Conservation (phyloP, 2,329 filamentous ascomycete species). For the Calcarisporium arbuscula region DNA sequence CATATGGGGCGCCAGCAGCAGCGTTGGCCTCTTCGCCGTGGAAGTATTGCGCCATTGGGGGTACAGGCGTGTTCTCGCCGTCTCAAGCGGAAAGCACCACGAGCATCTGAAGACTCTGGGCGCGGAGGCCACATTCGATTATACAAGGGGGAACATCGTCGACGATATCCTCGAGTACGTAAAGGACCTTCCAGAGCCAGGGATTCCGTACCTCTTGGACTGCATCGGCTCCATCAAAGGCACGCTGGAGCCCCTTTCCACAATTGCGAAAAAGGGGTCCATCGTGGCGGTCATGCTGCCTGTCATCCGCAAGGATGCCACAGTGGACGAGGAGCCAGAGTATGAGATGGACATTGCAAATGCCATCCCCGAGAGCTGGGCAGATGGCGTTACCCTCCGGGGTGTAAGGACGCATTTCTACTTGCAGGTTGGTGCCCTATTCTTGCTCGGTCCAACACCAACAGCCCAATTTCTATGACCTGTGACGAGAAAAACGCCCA, state of each 20-base stretch:
- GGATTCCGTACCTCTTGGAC: constrained; percentile 44
- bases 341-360: constrained; percentile 48
- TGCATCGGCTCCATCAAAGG: constrained; percentile 47
- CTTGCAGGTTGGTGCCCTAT: constrained; percentile 13
- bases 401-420: constrained; percentile 41
- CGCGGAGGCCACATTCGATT: constrained; percentile 41
- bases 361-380: constrained; percentile 45
- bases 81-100: constrained; percentile 40
- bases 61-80: constrained; percentile 42
- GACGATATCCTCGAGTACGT: constrained; percentile 27
- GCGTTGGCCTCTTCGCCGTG: constrained; percentile 43
- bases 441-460: neutral
- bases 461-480: too few species aligned
- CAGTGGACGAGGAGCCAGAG: constrained; percentile 37
- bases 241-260: constrained; percentile 41
- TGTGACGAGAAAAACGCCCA: too few species aligned
- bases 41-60: constrained; percentile 48
- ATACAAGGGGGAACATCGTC: constrained; percentile 29
- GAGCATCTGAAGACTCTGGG: constrained; percentile 35
- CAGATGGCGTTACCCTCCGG: constrained; percentile 41
- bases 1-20: constrained; percentile 47
- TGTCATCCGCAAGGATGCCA: constrained; percentile 49
- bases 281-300: constrained; percentile 55
- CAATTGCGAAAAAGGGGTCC: constrained; percentile 40
- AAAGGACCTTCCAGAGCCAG: constrained; percentile 12